These are phyloP conservation scores for Morella rubra DNA, from an alignment of 306 rosid genomes.

Conservation along the genomic window DNA sequence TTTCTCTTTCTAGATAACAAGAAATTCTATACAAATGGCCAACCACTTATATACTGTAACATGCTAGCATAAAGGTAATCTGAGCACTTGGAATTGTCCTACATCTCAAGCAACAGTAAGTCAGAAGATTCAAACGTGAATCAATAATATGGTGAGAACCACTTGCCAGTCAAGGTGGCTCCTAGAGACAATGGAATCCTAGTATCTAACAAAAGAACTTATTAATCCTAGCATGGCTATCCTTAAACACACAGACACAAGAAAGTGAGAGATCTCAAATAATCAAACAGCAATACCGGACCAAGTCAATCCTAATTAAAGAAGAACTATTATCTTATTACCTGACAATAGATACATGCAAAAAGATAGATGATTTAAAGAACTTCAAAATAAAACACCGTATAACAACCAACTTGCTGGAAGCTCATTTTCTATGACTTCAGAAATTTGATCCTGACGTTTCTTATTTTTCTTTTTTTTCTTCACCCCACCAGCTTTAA, in stretches of 20 bases:
- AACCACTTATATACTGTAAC: too few species aligned
- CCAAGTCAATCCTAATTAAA: not conserved
- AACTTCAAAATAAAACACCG: not conserved
- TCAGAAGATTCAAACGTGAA: too few species aligned
- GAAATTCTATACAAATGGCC: too few species aligned
- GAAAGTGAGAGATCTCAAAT: not conserved
- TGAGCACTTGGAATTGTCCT: too few species aligned
- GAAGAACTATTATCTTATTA: slow-evolving; percentile 1
- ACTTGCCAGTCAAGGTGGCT: too few species aligned
- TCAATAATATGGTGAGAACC: too few species aligned
- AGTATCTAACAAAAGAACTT: not conserved
- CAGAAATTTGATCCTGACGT: slow-evolving; percentile 50
- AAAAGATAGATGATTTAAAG: not conserved
- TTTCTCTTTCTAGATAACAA: too few species aligned
- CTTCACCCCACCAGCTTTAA: slow-evolving; percentile 81
- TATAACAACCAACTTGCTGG: slow-evolving; percentile 47
- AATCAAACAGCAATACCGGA: not conserved
- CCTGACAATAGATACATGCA: not conserved
- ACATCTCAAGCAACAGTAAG: too few species aligned
- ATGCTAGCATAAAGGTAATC: too few species aligned
- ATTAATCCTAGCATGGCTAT: not conserved
- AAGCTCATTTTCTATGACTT: slow-evolving; percentile 48
- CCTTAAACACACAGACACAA: not conserved
- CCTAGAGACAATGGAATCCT: not conserved
- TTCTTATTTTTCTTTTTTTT: slow-evolving; percentile 83